Base-by-base conservation (phyloP, 441 rosid genomes). In the Populus hybrid region DNA sequence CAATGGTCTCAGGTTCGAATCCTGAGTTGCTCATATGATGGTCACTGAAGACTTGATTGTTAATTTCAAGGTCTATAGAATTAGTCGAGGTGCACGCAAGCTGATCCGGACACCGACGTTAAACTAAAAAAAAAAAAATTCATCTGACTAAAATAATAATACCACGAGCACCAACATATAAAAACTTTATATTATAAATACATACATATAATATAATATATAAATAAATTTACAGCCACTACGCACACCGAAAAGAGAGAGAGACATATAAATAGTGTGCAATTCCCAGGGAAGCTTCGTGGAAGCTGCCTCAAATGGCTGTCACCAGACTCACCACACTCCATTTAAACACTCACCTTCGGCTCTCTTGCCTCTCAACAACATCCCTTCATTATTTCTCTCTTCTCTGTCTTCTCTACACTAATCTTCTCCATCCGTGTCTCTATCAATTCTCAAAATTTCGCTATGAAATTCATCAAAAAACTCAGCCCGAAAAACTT, bases 401-500 rank as follows among this genome's bases (percentile, higher is more conserved):
- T 12, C 16, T 10, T 36, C 24, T 4, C 24, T 23, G 1, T 63
- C 28, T 63, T 63, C 2, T 3, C 10, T 63, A 4, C 5, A 10
- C 6, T 24, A 63, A 1, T 23, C 10, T 57, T 12, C 34, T 21
- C 1, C 40, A 34, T 57, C 50, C 21, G 21, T 10, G 6, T 35
- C 66, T 12, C 20, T 61, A 34, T 38, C 28, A 10, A 14, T 14
- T 24, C 24, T 20, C 4, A 14, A 2, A n/a, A 14, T 24, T n/a
- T 70, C 42, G 70, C 69, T 20, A 91, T 93, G 97, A 88, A 89
- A 75, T 85, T 92, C 73, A 75, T 88, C 82, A 83, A 75, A 61
- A 40, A 75, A 34, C 84, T 91, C 66, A 92, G 92, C 78, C 93
- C 97, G 8, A 92, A 88, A 23, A 91, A 88, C 57, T 30, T 94